Percentiles rank a stretch among this genome's conserved stretches.
Evolutionary conservation across 2,329 filamentous ascomycete genomes (phyloP).

Genomic region (Diaporthe aspalathi): DNA sequence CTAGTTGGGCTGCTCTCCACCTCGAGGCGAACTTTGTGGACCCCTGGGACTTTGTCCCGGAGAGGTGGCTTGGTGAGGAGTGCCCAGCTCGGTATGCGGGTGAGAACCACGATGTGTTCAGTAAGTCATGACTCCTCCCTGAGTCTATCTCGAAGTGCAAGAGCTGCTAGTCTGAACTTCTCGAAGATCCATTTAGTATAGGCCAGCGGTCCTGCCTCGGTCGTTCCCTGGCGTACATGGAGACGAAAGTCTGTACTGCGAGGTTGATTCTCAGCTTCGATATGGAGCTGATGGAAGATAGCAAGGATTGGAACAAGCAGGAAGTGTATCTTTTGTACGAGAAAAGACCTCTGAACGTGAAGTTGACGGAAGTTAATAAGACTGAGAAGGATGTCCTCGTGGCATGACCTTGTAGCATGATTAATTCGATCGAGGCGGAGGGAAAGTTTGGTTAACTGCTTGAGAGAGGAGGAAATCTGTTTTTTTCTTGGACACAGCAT

Average conservation of each 20-base stretch:
- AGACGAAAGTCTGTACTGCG: slow-evolving; percentile 42
- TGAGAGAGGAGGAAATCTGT: neutral
- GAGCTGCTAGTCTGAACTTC: neutral
- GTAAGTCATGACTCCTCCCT: neutral
- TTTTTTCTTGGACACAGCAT: neutral
- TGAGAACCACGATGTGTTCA: slow-evolving; percentile 39
- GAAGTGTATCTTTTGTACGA: slow-evolving; percentile 41
- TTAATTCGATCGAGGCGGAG: too few species aligned
- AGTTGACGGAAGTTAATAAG: slow-evolving; percentile 29
- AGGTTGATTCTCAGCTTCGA: slow-evolving; percentile 44
- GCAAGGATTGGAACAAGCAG: slow-evolving; percentile 39
- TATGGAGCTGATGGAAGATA: slow-evolving; percentile 42
- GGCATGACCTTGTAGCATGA: too few species aligned
- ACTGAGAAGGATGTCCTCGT: neutral
- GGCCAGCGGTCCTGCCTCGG: slow-evolving; percentile 38
- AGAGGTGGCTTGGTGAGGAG: slow-evolving; percentile 47
- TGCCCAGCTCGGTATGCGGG: slow-evolving; percentile 29
- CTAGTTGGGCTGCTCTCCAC: slow-evolving; percentile 44
- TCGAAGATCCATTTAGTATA: slow-evolving; percentile 32
- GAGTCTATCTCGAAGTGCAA: neutral
- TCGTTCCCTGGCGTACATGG: slow-evolving; percentile 43
- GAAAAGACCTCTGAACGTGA: slow-evolving; percentile 41
- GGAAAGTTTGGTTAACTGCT: neutral
- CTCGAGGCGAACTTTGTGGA: slow-evolving; percentile 44
- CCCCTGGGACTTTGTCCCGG: slow-evolving; percentile 46